Conservation (phyloP, 2,329 filamentous ascomycete genomes). For the Dactylellina sp. region DNA sequence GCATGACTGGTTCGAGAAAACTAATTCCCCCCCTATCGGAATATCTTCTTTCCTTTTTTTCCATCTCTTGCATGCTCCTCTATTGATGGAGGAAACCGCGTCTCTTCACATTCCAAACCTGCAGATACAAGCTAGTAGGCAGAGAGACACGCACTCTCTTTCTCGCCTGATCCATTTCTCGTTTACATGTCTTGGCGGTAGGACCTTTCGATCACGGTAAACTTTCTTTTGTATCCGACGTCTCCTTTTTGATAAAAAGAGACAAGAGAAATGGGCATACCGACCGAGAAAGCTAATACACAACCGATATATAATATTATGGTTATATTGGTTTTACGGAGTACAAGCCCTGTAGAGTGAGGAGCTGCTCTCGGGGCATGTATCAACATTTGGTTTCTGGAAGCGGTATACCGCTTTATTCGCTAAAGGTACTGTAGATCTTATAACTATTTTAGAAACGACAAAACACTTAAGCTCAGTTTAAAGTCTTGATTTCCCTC, state of each 20-base stretch:
- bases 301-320: too few species aligned
- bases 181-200: constrained; percentile 7
- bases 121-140: constrained; percentile 4
- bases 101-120: constrained; percentile 16
- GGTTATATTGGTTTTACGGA: not conserved
- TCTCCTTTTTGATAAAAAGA: too few species aligned
- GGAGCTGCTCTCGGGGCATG: constrained; percentile 15
- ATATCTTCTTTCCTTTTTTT: constrained; percentile 33
- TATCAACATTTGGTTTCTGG: constrained; percentile 42
- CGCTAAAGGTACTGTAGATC: constrained; percentile 23
- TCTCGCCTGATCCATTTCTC: not conserved
- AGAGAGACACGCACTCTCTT: not conserved
- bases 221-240: constrained; percentile 5
- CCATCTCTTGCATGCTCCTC: too few species aligned
- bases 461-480: not conserved
- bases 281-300: too few species aligned
- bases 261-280: too few species aligned
- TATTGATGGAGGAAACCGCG: not conserved
- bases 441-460: not conserved
- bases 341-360: too few species aligned
- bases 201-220: constrained; percentile 9
- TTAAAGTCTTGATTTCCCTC: not conserved
- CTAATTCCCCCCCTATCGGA: constrained; percentile 9
- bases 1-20: not conserved
- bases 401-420: constrained; percentile 25